Evolutionary conservation across 257 asterid genomes (phyloP), one percentile per base, ranked within the genome.

Genomic region (Hygrophila difformis): DNA sequence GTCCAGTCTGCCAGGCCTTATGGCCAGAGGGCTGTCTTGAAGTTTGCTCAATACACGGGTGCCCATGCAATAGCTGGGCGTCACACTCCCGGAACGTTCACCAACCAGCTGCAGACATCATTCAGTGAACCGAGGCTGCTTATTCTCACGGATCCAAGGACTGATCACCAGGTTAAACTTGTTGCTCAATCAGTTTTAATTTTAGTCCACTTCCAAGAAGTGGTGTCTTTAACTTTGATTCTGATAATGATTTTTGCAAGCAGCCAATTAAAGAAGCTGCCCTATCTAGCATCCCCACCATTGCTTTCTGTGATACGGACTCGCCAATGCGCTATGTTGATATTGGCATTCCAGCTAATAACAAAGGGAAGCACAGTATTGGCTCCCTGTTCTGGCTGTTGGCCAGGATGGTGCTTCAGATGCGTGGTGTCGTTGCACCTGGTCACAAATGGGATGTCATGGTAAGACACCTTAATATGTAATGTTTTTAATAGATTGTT

Each of bases 321-420:
- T 61, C 67, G 1, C 67, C 67, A 8, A 61, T 61, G 67, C 31
- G 61, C 3, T 61, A 61, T 28, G 55, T 56, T 11, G 62, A 56
- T 23, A 56, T 56, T 37, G 55, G 62, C 1, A 56, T 56, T 10
- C 67, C 67, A 5, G 61, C 67, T 12, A 61, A 61, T 46, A 61
- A 61, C 55, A 61, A 61, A 48, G 61, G 67, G 39, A 61, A 61
- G 41, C 67, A 61, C 22, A 61, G 67, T 42, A 61, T 53, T 44
- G 67, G 67, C 11, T 53, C 50, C 47, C 43, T 61, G 16, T 61
- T 61, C 49, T 61, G 67, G 67, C 60, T 53, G 1, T 53, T 61
- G 48, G 67, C 49, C 11, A 52, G 67, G 44, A 61, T n/a, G n/a
- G n/a, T n/a, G n/a, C n/a, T n/a, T n/a, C n/a, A n/a, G n/a, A n/a